A percentile compares a stretch with the other conserved stretches of the same genome.
Conservation (phyloP, 441 rosid species). For the Populus trichocarpa region DNA sequence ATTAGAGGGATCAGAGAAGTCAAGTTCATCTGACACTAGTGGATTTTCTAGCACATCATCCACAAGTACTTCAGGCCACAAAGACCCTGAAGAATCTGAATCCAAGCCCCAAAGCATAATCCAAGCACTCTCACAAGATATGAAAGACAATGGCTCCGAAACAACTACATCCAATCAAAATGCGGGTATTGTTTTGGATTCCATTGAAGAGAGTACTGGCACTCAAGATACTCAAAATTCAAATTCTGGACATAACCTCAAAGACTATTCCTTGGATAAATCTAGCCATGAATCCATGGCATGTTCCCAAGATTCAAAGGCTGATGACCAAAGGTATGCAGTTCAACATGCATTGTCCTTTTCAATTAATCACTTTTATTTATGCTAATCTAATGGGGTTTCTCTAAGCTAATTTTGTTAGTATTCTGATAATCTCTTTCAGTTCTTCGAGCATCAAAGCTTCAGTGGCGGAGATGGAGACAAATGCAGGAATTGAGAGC, state of each 20-base stretch:
- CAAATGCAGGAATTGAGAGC: slow-evolving; percentile 6
- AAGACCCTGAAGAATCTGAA: slow-evolving; percentile 24
- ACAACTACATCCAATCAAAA: slow-evolving; percentile 19
- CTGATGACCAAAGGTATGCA: slow-evolving; percentile 24
- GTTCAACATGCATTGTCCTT: neutral
- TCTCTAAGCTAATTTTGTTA: neutral
- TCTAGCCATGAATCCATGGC: slow-evolving; percentile 13
- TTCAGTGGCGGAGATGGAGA: slow-evolving; percentile 15
- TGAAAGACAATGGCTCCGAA: slow-evolving; percentile 16
- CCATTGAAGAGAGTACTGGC: slow-evolving; percentile 19
- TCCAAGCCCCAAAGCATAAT: slow-evolving; percentile 20
- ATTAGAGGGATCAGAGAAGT: slow-evolving; percentile 35
- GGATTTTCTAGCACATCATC: slow-evolving; percentile 40
- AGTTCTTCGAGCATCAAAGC: slow-evolving; percentile 18
- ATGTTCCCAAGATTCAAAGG: slow-evolving; percentile 22
- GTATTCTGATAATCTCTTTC: slow-evolving; percentile 9
- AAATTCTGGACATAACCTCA: neutral
- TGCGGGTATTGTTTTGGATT: slow-evolving; percentile 14
- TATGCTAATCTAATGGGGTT: neutral
- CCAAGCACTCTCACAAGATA: slow-evolving; percentile 5
- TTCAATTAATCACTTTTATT: neutral
- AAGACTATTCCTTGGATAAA: slow-evolving; percentile 10
- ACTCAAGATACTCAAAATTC: neutral
- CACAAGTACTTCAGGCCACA: slow-evolving; percentile 25
- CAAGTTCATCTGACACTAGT: slow-evolving; percentile 33